Evolutionary conservation across 202 grass and related monocot species (phyloP).

Genomic region (Elaeis oleifera): DNA sequence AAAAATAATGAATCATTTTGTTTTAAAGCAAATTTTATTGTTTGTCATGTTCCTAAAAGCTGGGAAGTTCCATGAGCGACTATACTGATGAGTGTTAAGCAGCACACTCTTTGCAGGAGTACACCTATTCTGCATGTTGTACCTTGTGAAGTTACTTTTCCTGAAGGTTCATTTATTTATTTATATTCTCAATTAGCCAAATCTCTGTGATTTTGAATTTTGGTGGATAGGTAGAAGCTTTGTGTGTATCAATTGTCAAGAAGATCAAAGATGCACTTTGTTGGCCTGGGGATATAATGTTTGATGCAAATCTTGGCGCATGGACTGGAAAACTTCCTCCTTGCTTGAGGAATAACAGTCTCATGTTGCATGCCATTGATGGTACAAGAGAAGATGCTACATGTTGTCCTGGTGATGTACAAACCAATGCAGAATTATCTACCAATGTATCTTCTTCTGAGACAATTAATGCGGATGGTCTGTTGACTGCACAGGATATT

Average conservation of each 20-base stretch:
- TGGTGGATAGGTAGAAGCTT: constrained; percentile 41
- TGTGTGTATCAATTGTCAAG: constrained; percentile 49
- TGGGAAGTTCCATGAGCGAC: too few species aligned
- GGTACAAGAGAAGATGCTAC: constrained; percentile 2
- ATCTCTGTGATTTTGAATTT: too few species aligned
- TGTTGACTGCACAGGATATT: constrained; percentile 40
- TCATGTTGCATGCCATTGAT: constrained; percentile 4
- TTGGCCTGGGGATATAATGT: constrained; percentile 47
- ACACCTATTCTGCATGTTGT: too few species aligned
- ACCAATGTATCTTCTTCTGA: constrained; percentile 26
- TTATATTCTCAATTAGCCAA: too few species aligned
- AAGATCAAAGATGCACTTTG: constrained; percentile 64
- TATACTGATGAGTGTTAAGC: too few species aligned
- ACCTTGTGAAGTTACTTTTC: too few species aligned
- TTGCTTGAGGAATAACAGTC: constrained; percentile 38
- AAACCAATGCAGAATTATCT: constrained; percentile 12
- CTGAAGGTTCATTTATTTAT: neutral
- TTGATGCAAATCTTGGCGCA: constrained; percentile 53
- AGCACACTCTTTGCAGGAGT: too few species aligned
- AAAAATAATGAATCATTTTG: too few species aligned
- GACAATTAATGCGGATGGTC: constrained; percentile 19
- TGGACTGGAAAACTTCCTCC: constrained; percentile 64
- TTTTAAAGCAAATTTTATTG: too few species aligned
- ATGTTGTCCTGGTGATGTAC: constrained; percentile 9
- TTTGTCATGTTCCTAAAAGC: too few species aligned